Conservation (phyloP, 495 filamentous ascomycete genomes). For the Tricharina praecox region DNA sequence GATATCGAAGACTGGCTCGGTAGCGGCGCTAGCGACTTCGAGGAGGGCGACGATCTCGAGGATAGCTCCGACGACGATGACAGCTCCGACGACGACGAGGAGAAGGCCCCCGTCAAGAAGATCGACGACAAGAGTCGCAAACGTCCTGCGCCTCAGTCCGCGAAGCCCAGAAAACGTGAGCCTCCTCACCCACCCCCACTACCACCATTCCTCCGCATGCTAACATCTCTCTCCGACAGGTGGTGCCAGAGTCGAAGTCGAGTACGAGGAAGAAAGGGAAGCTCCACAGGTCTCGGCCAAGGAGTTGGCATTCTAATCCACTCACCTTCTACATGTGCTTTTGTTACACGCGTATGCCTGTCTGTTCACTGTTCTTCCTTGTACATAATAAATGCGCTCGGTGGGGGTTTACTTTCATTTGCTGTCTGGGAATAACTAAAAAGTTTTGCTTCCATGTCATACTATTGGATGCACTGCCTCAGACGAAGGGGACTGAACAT, state of each 20-base stretch:
- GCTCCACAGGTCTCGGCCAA: slow-evolving; percentile 15
- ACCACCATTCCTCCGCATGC: neutral
- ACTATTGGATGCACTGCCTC: no score
- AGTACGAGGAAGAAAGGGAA: slow-evolving; percentile 35
- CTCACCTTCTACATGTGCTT: neutral
- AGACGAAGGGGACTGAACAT: no score
- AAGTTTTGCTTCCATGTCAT: no score
- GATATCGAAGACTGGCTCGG: slow-evolving; percentile 61
- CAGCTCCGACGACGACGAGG: slow-evolving; percentile 33
- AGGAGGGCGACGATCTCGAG: slow-evolving; percentile 32
- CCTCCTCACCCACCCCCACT: neutral
- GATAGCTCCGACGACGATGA: slow-evolving; percentile 22
- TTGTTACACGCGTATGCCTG: neutral
- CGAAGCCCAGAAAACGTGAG: slow-evolving; percentile 31
- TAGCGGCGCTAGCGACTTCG: slow-evolving; percentile 36
- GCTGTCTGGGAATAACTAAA: no score
- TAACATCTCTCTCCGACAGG: slow-evolving; percentile 13
- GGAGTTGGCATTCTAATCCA: slow-evolving; percentile 17
- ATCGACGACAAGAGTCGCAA: slow-evolving; percentile 33
- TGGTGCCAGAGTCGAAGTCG: slow-evolving; percentile 33
- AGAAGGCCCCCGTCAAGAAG: slow-evolving; percentile 18
- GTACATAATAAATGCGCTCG: slow-evolving; percentile 21
- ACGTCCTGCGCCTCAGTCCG: slow-evolving; percentile 23
- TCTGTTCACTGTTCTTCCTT: slow-evolving; percentile 5
- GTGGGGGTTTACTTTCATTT: neutral